Evolutionary conservation across 805 yeast genomes (phyloP), one percentile per base, ranked within the genome.

Genomic region (Candida hispaniensis): DNA sequence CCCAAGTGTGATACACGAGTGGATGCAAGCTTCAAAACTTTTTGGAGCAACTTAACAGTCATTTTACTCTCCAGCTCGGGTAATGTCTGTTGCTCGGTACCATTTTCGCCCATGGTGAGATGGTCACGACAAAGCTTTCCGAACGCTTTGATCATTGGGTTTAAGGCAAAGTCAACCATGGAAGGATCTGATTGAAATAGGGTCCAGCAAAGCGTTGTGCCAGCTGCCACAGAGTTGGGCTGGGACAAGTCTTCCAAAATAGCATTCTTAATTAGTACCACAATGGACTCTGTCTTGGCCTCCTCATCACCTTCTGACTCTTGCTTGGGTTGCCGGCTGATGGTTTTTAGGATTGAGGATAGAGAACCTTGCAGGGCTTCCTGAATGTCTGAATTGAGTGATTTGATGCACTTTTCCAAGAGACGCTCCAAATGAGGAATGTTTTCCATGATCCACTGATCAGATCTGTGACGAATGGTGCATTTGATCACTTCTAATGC

Each of bases 41-140:
- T 79, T 41, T 79, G 83, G 27, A 91, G 60, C 20, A 85, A 58
- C 40, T 69, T 72, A 0, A 91, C 77, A 0, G 93, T 79, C 66
- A 79, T 77, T 48, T 71, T 75, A 6, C 88, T 80, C 49, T 83
- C 94, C 45, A 67, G 69, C 36, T 79, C 93, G 14, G 60, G 38
- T 6, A 34, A 41, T 51, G 54, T 8, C 62, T 24, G 27, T 7
- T 23, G 14, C 16, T 47, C 43, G 14, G 41, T 29, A 1, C 40
- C 30, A 4, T 14, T 39, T 6, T 40, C 52, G 19, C 51, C 49
- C 9, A 43, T 30, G 8, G 46, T 66, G 16, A 76, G 71, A 50
- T 86, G 94, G 54, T 86, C 96, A 46, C 82, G 82, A 50, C 91
- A 82, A 30, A 88, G 64, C 51, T 82, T 85, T 42, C 86, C 81